phyloP scores from a whole-genome alignment of 441 rosid species.

The Pelargonium cotyledonis region DNA sequence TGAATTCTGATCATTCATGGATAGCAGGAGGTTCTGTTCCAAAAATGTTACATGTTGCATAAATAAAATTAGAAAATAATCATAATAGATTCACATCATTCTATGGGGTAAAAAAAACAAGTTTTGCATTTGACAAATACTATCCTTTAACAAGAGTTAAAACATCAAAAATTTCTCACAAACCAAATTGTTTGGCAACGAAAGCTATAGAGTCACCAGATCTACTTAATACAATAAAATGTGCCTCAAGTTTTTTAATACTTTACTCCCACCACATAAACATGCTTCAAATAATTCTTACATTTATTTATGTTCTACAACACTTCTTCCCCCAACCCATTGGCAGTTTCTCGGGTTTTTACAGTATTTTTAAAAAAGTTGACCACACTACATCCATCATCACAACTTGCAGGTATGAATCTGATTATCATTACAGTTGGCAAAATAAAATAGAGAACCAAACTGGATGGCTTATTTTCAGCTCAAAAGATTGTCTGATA shows the following conservation, averaged over 20 bases:
- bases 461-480: too few relatives aligned
- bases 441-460: too few relatives aligned
- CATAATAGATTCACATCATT: constrained; percentile 10
- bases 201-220: neutral
- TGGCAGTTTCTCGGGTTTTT: too few relatives aligned
- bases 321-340: too few relatives aligned
- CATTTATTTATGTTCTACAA: too few relatives aligned
- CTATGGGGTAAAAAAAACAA: neutral
- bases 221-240: neutral
- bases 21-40: constrained; percentile 88
- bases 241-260: neutral
- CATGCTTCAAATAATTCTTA: neutral
- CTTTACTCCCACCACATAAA: neutral
- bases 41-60: constrained; percentile 29
- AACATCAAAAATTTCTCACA: too few relatives aligned
- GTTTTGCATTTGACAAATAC: neutral
- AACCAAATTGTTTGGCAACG: neutral
- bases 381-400: too few relatives aligned
- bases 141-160: neutral
- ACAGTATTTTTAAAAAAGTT: too few relatives aligned
- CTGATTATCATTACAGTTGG: too few relatives aligned
- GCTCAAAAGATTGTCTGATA: too few relatives aligned
- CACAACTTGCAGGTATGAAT: too few relatives aligned
- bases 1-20: constrained; percentile 51
- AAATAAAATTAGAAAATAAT: constrained; percentile 16